These are phyloP conservation scores for Xylaria sp. DNA, from an alignment of 2,329 filamentous ascomycete genomes.

Conservation along the genomic window DNA sequence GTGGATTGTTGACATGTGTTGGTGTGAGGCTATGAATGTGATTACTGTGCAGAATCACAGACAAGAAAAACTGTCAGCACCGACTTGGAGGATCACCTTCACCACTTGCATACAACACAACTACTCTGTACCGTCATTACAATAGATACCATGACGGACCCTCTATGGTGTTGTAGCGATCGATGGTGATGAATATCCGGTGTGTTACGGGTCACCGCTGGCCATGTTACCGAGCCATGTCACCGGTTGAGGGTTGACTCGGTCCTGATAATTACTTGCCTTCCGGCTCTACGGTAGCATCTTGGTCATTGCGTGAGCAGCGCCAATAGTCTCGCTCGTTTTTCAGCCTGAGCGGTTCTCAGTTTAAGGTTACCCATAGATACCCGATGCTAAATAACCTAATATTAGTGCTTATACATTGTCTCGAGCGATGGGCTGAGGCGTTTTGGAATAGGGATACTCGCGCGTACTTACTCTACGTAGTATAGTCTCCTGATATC, in stretches of 20 bases:
- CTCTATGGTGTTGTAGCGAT: background rate
- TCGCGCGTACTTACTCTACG: too few species aligned
- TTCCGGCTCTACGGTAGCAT: background rate
- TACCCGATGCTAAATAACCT: conserved; percentile 15
- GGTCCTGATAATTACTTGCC: background rate
- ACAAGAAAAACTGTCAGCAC: conserved; percentile 19
- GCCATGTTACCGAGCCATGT: background rate
- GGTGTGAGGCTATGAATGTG: conserved; percentile 11
- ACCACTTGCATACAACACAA: too few species aligned
- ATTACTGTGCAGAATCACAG: conserved; percentile 24
- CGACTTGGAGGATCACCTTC: conserved; percentile 17
- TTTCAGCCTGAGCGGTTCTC: conserved; percentile 15
- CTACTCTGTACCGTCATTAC: too few species aligned
- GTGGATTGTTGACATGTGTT: conserved; percentile 12
- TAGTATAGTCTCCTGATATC: too few species aligned
- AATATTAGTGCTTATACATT: conserved; percentile 1
- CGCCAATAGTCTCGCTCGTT: background rate
- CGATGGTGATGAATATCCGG: background rate
- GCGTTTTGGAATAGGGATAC: too few species aligned
- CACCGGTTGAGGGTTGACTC: background rate
- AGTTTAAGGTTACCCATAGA: conserved; percentile 21
- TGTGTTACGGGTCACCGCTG: background rate
- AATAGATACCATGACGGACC: background rate
- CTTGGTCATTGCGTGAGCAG: background rate
- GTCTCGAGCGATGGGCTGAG: too few species aligned